Evolutionary conservation across 352 stramenopile species (phyloP).

Genomic region (Phytopythium cucurbitacearum): DNA sequence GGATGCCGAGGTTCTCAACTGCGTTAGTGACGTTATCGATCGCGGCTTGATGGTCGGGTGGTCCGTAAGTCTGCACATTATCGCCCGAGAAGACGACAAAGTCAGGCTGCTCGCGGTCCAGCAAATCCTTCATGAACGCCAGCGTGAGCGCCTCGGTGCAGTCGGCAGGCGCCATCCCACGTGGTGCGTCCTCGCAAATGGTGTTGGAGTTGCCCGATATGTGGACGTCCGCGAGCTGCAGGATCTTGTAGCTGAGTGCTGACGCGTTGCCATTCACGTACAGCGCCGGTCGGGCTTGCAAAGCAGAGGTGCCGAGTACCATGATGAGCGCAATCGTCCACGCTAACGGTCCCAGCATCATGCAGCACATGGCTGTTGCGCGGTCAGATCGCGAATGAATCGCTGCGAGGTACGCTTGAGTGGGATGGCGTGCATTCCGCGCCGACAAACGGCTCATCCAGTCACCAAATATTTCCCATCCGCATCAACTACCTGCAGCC

Average conservation of each 20-base stretch:
- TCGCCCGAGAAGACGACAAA: constrained; percentile 66
- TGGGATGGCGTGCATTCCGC: too few species aligned
- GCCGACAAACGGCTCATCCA: too few species aligned
- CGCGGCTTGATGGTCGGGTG: constrained; percentile 20
- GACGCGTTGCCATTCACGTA: constrained; percentile 6
- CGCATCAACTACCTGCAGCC: too few species aligned
- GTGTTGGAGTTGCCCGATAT: constrained; percentile 35
- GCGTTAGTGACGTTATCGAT: constrained; percentile 30
- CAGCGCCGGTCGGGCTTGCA: too few species aligned
- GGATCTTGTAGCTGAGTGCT: constrained; percentile 46
- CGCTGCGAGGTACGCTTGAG: too few species aligned
- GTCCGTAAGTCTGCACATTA: constrained; percentile 36
- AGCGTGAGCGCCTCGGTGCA: constrained; percentile 48
- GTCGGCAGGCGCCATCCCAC: constrained; percentile 15
- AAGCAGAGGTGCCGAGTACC: too few species aligned
- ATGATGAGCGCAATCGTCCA: too few species aligned
- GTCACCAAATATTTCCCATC: too few species aligned
- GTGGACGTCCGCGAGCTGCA: constrained; percentile 71
- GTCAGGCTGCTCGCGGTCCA: constrained; percentile 58
- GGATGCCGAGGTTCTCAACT: constrained; percentile 39
- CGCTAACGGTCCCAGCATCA: too few species aligned
- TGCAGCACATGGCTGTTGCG: too few species aligned
- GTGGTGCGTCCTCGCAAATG: constrained; percentile 23
- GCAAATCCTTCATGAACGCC: constrained; percentile 45
- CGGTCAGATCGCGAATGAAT: too few species aligned